Conservation (phyloP, 75 land plant genomes). For the Picea glauca region DNA sequence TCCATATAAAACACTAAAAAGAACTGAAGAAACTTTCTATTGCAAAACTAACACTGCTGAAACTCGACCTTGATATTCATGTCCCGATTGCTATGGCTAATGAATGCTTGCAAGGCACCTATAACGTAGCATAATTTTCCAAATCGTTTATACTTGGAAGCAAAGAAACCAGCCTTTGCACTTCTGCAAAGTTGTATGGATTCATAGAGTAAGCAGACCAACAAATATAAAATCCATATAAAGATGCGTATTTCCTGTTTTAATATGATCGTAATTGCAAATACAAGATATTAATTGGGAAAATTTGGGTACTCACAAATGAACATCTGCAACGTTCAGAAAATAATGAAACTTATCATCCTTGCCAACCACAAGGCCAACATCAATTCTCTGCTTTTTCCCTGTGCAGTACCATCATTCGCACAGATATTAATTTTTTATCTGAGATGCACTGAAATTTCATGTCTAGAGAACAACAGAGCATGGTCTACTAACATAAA, state of each 20-base stretch:
- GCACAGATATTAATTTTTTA: not conserved
- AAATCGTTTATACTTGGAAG: conserved; percentile 71
- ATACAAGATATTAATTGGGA: not conserved
- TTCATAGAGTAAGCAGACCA: not conserved
- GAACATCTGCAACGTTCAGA: conserved; percentile 90
- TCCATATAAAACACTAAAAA: not conserved
- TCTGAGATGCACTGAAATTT: not conserved
- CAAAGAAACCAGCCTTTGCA: conserved; percentile 90
- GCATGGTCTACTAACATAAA: not conserved
- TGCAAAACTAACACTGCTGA: not conserved
- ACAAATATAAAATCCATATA: not conserved
- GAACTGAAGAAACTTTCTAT: not conserved
- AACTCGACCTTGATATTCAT: conserved; percentile 67
- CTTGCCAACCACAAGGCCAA: conserved; percentile 54
- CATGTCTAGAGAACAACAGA: not conserved
- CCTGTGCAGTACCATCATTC: conserved; percentile 32
- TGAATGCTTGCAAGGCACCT: conserved; percentile 86
- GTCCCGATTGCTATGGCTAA: conserved; percentile 66
- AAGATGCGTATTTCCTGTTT: not conserved
- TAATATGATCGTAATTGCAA: not conserved
- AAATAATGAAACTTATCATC: conserved; percentile 60
- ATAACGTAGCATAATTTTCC: conserved; percentile 93
- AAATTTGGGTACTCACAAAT: conserved; percentile 54
- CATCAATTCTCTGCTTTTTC: conserved; percentile 53
- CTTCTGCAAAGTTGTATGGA: conserved; percentile 55